phyloP scores from a whole-genome alignment of 495 filamentous ascomycete species.

The Hypoxylon intermedium region DNA sequence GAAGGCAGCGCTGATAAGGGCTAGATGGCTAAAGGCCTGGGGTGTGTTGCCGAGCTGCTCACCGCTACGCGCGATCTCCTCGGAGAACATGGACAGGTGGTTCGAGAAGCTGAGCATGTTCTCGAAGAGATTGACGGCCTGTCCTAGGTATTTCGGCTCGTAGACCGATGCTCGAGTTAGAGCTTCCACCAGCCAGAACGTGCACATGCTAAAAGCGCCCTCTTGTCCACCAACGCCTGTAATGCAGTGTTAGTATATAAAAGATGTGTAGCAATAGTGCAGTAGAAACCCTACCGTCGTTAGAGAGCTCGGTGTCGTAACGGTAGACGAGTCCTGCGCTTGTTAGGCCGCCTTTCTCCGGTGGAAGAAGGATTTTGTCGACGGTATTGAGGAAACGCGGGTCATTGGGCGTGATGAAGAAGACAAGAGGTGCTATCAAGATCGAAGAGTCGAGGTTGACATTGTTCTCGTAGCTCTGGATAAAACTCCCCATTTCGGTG shows the following conservation, averaged over 20 bases:
- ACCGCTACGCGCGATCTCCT: constrained; percentile 73
- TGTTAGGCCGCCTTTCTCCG: constrained; percentile 74
- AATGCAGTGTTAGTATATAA: neutral
- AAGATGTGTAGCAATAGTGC: neutral
- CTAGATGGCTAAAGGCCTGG: constrained; percentile 76
- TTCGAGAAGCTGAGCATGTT: constrained; percentile 76
- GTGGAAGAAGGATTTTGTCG: constrained; percentile 68
- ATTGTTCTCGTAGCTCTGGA: constrained; percentile 72
- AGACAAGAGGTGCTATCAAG: constrained; percentile 74
- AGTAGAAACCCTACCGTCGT: constrained; percentile 64
- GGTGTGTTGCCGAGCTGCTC: constrained; percentile 79
- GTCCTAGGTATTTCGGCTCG: constrained; percentile 66
- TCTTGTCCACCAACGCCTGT: constrained; percentile 74
- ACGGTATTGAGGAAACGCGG: constrained; percentile 73
- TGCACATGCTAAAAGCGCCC: constrained; percentile 81
- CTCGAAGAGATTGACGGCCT: constrained; percentile 73
- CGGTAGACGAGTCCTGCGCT: constrained; percentile 74
- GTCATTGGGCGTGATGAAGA: constrained; percentile 77
- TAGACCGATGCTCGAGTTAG: constrained; percentile 72
- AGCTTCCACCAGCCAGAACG: constrained; percentile 80
- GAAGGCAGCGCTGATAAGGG: constrained; percentile 74
- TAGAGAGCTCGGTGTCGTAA: constrained; percentile 68
- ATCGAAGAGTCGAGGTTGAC: constrained; percentile 74
- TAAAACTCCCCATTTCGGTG: constrained; percentile 66
- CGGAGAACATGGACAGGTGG: constrained; percentile 76